phyloP scores from a whole-genome alignment of 2,329 filamentous ascomycete species.

The Trichoderma guizhouense region DNA sequence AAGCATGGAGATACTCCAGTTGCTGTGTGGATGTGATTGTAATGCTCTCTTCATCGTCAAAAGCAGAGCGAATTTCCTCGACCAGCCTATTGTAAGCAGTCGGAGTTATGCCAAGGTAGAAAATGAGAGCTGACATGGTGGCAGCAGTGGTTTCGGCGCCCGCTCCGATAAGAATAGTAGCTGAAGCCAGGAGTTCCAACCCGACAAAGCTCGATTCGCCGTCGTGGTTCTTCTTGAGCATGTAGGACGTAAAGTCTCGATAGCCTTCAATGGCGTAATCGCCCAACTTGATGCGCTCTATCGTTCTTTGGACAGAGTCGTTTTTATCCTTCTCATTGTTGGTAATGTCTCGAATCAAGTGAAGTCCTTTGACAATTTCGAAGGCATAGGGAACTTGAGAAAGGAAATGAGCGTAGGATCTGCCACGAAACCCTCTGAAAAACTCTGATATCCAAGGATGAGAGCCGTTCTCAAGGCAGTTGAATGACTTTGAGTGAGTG shows the following conservation, averaged over 20 bases:
- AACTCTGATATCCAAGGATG: conserved; percentile 29
- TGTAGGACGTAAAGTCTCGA: conserved; percentile 27
- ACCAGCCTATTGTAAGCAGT: conserved; percentile 30
- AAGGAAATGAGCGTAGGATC: conserved; percentile 19
- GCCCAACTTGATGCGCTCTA: conserved; percentile 21
- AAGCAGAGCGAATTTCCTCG: conserved; percentile 35
- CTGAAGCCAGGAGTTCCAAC: conserved; percentile 34
- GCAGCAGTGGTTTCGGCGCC: conserved; percentile 37
- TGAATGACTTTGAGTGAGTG: conserved; percentile 43
- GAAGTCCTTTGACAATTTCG: neutral
- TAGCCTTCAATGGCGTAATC: conserved; percentile 23
- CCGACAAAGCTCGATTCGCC: conserved; percentile 30
- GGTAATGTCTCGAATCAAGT: neutral
- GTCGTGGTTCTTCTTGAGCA: conserved; percentile 32
- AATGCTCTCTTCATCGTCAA: conserved; percentile 37
- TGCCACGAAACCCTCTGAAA: conserved; percentile 19
- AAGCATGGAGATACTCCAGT: conserved; percentile 38
- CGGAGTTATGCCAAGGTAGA: conserved; percentile 32
- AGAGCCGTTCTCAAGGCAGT: conserved; percentile 30
- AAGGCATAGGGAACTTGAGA: conserved; percentile 11
- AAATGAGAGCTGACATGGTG: conserved; percentile 29
- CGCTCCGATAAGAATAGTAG: conserved; percentile 27
- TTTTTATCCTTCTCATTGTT: conserved; percentile 17
- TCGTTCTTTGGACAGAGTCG: conserved; percentile 25
- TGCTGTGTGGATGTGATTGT: conserved; percentile 30